Evolutionary conservation across 768 basidiomycete species (phyloP), one percentile per base, ranked within the genome.

Genomic region (Lanmaoa rubissima): DNA sequence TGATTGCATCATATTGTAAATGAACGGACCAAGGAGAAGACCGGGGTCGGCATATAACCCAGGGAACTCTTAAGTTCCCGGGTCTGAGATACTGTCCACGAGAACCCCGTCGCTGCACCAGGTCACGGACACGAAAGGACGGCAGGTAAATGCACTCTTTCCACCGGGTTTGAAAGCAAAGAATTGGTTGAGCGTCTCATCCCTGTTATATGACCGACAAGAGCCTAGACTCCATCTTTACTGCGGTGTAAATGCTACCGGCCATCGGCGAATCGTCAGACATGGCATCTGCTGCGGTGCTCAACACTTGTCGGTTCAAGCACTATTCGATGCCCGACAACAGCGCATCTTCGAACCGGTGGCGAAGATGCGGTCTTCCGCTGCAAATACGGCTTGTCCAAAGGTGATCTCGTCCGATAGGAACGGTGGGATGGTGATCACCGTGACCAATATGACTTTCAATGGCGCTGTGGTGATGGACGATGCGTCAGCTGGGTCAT

Each of bases 111-210:
- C 6, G 26, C 48, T 48, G 4, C 39, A 5, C n/a, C 54, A 82
- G 69, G 50, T 79, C 70, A 4, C 77, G 64, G 1, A 74, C 59
- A 59, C 83, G 78, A 0, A 89, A 65, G 1, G 75, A 67, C 0
- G 80, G 81, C 80, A 0, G 80, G 78, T 14, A 77, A 69, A 56
- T 88, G 86, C 0, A 83, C 71, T 0, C 85, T 85, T 0, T 83
- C 84, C 6, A 75, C 72, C 2, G 71, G 64, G 58, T 77, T 78
- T 3, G 83, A 76, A 10, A 87, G 67, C 78, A 81, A 87, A 41
- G 82, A 65, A 61, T 11, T 43, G 41, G 7, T 7, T 62, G 14
- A 64, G 54, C 3, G 59, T 63, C 0, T 63, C 61, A 11, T 65
- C 62, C 1, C 50, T 58, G 7, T 65, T 54, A 4, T 54, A 82